Evolutionary conservation across 2,329 filamentous ascomycete species (phyloP).

Genomic region (Fusarium sp.): DNA sequence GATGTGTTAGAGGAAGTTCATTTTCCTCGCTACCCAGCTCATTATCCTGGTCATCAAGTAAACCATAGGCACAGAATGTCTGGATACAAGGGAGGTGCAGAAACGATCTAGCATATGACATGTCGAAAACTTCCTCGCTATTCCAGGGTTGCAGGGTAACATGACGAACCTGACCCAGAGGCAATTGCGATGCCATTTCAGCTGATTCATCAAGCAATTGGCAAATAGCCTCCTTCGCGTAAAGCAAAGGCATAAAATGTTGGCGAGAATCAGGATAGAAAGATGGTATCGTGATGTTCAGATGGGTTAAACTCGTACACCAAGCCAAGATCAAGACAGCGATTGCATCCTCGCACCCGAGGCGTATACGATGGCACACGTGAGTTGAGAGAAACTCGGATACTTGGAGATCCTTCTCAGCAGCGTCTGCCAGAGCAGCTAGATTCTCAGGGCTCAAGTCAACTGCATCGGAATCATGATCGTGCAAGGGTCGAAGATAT

Average conservation of each 20-base stretch:
- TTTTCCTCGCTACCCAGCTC: background rate
- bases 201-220: too few relatives aligned
- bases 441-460: background rate
- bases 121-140: background rate
- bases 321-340: background rate
- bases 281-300: accelerated
- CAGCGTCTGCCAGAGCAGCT: background rate
- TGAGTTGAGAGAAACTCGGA: accelerated
- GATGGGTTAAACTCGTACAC: background rate
- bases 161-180: background rate
- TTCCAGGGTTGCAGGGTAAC: background rate
- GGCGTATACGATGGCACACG: background rate
- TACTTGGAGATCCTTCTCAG: background rate
- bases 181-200: too few relatives aligned
- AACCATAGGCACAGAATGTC: background rate
- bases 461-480: accelerated
- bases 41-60: background rate
- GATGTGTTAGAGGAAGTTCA: background rate
- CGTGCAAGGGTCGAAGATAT: accelerated
- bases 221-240: background rate
- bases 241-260: background rate
- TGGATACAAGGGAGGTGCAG: background rate
- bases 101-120: background rate
- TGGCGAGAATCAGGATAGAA: accelerated
- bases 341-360: background rate